Percentiles rank a stretch among this genome's conserved stretches.
Conservation (phyloP, 345 rosid species). For the Populus tremula region DNA sequence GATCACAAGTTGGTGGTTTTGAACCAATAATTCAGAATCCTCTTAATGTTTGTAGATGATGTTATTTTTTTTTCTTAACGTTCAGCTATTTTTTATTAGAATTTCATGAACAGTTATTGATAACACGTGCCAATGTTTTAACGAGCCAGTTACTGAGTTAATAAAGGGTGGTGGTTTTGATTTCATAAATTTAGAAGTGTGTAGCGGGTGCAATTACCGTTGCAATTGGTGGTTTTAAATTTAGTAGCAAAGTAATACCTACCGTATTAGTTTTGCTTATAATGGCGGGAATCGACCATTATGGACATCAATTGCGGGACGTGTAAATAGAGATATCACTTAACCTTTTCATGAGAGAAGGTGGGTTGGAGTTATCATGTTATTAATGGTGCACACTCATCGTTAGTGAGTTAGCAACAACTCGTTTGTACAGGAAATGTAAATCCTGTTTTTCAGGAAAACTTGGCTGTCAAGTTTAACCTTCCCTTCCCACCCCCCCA, state of each 20-base stretch:
- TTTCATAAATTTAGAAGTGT: background rate
- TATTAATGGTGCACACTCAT: background rate
- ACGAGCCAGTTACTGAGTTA: background rate
- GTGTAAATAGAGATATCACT: background rate
- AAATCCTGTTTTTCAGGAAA: background rate
- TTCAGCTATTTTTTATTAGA: background rate
- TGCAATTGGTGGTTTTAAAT: background rate
- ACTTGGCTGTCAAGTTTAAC: background rate
- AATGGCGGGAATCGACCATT: background rate
- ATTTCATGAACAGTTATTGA: background rate
- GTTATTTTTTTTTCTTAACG: background rate
- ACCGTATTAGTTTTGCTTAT: background rate
- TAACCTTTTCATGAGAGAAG: background rate
- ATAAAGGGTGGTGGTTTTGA: background rate
- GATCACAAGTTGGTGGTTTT: no score
- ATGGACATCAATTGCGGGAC: background rate
- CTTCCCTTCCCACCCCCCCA: background rate
- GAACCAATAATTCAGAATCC: background rate
- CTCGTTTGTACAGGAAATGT: background rate
- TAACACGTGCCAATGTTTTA: background rate
- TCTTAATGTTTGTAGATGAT: no score
- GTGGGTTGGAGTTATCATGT: background rate
- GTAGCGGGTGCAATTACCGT: background rate
- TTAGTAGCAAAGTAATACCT: background rate
- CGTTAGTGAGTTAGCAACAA: background rate